Percentiles rank a stretch among this genome's conserved stretches.
These are phyloP conservation scores for Fraxinus greggii DNA, from an alignment of 305 asterid genomes.

Conservation along the genomic window DNA sequence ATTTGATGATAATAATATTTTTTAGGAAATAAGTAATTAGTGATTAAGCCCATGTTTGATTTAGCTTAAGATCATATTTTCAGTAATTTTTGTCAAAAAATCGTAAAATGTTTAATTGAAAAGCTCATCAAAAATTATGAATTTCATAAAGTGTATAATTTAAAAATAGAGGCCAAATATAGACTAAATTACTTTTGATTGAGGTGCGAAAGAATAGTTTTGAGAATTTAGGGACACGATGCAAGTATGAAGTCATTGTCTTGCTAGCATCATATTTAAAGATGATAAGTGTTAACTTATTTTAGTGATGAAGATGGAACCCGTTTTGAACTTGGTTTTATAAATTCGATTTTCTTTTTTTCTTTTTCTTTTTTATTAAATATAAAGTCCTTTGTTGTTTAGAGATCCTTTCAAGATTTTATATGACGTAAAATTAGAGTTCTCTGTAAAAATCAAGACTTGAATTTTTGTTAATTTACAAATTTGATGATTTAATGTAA, in stretches of 20 bases:
- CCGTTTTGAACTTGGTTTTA: background rate
- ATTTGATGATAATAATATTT: background rate
- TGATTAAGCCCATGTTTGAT: background rate
- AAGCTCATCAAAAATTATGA: no score
- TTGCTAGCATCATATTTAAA: background rate
- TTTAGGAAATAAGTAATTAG: background rate
- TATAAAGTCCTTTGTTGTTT: background rate
- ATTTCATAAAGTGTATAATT: no score
- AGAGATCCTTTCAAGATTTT: background rate
- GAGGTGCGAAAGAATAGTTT: background rate
- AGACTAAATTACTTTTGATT: no score
- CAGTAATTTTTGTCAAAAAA: no score
- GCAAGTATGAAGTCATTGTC: background rate
- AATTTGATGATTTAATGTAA: background rate
- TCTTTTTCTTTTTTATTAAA: no score
- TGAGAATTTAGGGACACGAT: background rate
- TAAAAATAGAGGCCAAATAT: no score
- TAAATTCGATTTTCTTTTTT: no score
- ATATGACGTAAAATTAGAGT: background rate
- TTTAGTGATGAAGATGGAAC: background rate
- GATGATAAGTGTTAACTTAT: no score
- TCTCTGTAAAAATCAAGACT: background rate
- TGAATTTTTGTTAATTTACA: background rate
- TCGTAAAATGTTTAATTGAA: background rate
- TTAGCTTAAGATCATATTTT: background rate